phyloP scores from a whole-genome alignment of 2,329 filamentous ascomycete genomes.

The Colletotrichum chrysophilum region DNA sequence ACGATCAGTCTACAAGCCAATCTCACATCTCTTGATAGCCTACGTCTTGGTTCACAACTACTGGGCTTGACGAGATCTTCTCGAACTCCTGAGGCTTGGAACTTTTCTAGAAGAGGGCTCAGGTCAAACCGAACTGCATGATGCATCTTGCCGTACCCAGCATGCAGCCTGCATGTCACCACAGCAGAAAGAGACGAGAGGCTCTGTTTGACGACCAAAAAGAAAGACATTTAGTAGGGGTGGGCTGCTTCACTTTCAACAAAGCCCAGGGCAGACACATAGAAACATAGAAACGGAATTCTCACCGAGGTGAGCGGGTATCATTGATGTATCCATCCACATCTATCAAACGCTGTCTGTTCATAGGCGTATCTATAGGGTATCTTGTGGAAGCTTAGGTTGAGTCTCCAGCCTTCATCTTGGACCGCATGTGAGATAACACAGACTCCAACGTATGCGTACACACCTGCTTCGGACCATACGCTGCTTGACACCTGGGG shows the following conservation, averaged over 20 bases:
- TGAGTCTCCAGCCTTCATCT: neutral
- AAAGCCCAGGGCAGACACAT: neutral
- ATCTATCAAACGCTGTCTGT: neutral
- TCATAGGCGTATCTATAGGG: neutral
- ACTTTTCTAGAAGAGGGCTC: neutral
- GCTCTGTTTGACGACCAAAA: neutral
- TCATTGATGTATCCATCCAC: constrained; percentile 5
- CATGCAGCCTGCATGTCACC: too few relatives aligned
- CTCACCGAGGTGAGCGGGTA: constrained; percentile 14
- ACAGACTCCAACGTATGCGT: neutral
- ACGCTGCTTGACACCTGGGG: neutral
- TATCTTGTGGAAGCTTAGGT: neutral
- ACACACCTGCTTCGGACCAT: neutral
- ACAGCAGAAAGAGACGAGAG: neutral
- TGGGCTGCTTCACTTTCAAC: neutral
- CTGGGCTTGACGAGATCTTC: neutral
- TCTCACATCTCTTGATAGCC: neutral
- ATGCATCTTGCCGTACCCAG: neutral
- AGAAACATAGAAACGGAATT: neutral
- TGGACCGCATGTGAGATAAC: neutral
- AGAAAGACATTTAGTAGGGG: neutral
- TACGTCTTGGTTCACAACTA: neutral
- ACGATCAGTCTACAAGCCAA: neutral
- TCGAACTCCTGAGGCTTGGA: neutral
- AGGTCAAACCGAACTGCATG: neutral